These are phyloP conservation scores for Zhuliangozyma blackwelliae DNA, from an alignment of 1,139 yeast species.

Conservation along the genomic window DNA sequence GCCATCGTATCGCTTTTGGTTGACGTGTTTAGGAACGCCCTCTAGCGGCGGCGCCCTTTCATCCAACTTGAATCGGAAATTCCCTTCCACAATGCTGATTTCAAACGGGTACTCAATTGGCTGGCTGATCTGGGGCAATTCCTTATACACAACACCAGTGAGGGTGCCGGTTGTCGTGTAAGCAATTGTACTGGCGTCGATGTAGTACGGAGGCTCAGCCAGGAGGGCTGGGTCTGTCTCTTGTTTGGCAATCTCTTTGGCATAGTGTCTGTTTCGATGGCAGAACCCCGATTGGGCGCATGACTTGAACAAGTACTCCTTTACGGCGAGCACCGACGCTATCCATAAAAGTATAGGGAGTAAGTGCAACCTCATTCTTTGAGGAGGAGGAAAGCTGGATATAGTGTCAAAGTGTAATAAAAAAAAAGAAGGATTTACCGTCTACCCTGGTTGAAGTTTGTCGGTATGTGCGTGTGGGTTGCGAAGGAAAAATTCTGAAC, in stretches of 20 bases:
- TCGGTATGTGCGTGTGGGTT: not conserved
- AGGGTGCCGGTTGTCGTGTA: slow-evolving; percentile 10
- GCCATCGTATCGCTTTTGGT: slow-evolving; percentile 52
- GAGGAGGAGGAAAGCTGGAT: not conserved
- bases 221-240: slow-evolving; percentile 44
- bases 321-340: slow-evolving; percentile 41
- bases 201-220: slow-evolving; percentile 32
- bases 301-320: slow-evolving; percentile 68
- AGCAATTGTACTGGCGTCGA: slow-evolving; percentile 3
- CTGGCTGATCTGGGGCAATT: slow-evolving; percentile 17
- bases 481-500: not conserved
- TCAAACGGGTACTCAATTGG: slow-evolving; percentile 47
- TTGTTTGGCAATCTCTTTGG: slow-evolving; percentile 30
- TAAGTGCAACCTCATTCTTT: slow-evolving; percentile 1
- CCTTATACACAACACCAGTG: slow-evolving; percentile 46
- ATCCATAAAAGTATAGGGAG: slow-evolving; percentile 2
- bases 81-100: slow-evolving; percentile 51
- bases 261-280: slow-evolving; percentile 71
- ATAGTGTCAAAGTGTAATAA: not conserved
- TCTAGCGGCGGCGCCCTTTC: slow-evolving; percentile 30
- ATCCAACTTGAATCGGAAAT: slow-evolving; percentile 30
- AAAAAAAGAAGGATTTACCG: not conserved
- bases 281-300: slow-evolving; percentile 88
- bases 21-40: slow-evolving; percentile 14
- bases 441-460: not conserved